Percentiles rank a stretch among this genome's conserved stretches.
Conservation (phyloP, 2,329 filamentous ascomycete species). For the Colletotrichum sp. region DNA sequence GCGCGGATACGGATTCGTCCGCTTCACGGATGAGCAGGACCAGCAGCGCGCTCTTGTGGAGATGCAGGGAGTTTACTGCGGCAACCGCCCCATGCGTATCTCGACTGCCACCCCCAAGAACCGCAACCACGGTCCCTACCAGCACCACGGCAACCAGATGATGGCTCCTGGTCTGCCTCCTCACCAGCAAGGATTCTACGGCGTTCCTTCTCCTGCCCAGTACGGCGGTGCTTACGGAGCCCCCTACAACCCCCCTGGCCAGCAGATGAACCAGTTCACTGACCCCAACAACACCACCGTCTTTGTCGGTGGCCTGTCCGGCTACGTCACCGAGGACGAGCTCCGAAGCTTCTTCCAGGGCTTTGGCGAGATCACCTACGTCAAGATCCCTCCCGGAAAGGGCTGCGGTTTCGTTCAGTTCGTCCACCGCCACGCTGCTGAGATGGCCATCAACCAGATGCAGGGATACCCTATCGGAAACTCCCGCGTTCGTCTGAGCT, state of each 20-base stretch:
- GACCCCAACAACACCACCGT: slow-evolving; percentile 99
- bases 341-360: slow-evolving; percentile 99
- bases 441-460: slow-evolving; percentile 99
- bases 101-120: slow-evolving; percentile 98
- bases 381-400: slow-evolving; percentile 99
- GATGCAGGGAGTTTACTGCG: slow-evolving; percentile 99
- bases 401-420: slow-evolving; percentile 99
- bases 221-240: slow-evolving; percentile 19
- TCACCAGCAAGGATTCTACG: slow-evolving; percentile 42
- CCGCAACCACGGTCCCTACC: slow-evolving; percentile 42
- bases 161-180: slow-evolving; percentile 49
- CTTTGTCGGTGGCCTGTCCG: slow-evolving; percentile 95
- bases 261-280: slow-evolving; percentile 96
- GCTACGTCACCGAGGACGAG: slow-evolving; percentile 98
- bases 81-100: slow-evolving; percentile 98
- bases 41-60: slow-evolving; percentile 95
- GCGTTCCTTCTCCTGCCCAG: slow-evolving; percentile 24
- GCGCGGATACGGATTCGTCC: slow-evolving; percentile 96
- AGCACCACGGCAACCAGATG: slow-evolving; percentile 47
- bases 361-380: slow-evolving; percentile 98
- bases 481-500: slow-evolving; percentile 95
- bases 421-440: slow-evolving; percentile 95
- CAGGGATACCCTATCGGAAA: slow-evolving; percentile 99
- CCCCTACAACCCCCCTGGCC: slow-evolving; percentile 20
- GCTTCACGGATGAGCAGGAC: slow-evolving; percentile 93